Evolutionary conservation across 352 stramenopile species (phyloP).

Genomic region (Poterioochromonas sp.): DNA sequence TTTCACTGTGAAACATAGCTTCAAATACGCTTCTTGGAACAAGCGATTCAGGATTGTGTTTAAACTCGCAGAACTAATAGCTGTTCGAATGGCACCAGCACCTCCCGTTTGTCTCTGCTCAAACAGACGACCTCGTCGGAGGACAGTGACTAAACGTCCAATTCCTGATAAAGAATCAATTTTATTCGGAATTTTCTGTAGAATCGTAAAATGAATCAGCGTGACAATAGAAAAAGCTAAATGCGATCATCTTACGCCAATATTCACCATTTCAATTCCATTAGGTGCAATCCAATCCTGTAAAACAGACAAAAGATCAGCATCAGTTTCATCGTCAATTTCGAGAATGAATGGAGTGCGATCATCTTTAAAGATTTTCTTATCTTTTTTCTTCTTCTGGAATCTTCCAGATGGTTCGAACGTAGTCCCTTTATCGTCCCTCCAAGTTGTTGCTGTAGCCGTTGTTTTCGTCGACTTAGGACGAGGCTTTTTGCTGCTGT

Average conservation of each 20-base stretch:
- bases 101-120: neutral
- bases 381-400: neutral
- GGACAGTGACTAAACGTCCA: neutral
- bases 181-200: neutral
- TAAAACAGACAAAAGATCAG: constrained; percentile 23
- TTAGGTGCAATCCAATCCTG: neutral
- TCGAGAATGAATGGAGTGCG: constrained; percentile 7
- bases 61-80: neutral
- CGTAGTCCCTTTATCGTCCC: neutral
- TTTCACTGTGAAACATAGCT: neutral
- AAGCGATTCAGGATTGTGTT: neutral
- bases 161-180: neutral
- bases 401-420: neutral
- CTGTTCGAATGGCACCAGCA: neutral
- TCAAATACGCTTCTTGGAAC: constrained; percentile 19
- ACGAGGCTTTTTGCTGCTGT: too few relatives aligned
- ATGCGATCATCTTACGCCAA: neutral
- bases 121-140: neutral
- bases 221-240: neutral
- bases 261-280: constrained; percentile 2
- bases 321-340: constrained; percentile 30
- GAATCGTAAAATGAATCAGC: neutral
- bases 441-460: neutral
- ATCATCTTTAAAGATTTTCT: constrained; percentile 25
- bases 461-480: neutral